Percentiles rank a stretch among this genome's conserved stretches.
phyloP scores from a whole-genome alignment of 345 rosid species.

The Euphorbia pulcherrima region DNA sequence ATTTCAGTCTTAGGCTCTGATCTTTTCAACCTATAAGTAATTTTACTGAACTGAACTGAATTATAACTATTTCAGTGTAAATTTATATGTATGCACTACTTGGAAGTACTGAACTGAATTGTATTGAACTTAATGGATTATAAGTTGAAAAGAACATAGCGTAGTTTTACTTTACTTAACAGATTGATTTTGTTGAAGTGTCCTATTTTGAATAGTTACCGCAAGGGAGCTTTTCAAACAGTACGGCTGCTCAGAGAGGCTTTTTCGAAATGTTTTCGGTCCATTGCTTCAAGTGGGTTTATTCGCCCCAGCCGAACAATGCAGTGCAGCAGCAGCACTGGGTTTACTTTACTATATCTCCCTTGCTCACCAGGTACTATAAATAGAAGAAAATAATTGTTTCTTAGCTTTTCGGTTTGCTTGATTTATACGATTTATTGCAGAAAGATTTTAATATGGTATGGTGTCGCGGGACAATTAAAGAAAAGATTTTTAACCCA shows the following conservation, averaged over 20 bases:
- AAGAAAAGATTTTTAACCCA: slow-evolving; percentile 46
- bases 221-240: slow-evolving; percentile 68
- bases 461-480: slow-evolving; percentile 43
- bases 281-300: slow-evolving; percentile 65
- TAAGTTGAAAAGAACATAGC: background rate
- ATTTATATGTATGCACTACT: no score
- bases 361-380: slow-evolving; percentile 55
- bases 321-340: slow-evolving; percentile 63
- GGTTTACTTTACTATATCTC: slow-evolving; percentile 42
- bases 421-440: background rate
- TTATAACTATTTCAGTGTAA: no score
- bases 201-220: slow-evolving; percentile 48
- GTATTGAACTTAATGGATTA: no score
- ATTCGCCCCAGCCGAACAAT: slow-evolving; percentile 55
- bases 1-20: no score
- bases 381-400: no score
- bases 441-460: slow-evolving; percentile 50
- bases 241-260: slow-evolving; percentile 53
- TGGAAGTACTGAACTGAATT: no score
- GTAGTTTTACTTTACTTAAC: slow-evolving; percentile 18
- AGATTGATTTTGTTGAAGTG: slow-evolving; percentile 19
- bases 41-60: no score
- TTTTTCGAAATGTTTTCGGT: slow-evolving; percentile 36
- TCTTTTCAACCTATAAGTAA: no score
- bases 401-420: background rate